Evolutionary conservation across 2,329 filamentous ascomycete genomes (phyloP), one percentile per base, ranked within the genome.

Genomic region (Penicillium sp.): DNA sequence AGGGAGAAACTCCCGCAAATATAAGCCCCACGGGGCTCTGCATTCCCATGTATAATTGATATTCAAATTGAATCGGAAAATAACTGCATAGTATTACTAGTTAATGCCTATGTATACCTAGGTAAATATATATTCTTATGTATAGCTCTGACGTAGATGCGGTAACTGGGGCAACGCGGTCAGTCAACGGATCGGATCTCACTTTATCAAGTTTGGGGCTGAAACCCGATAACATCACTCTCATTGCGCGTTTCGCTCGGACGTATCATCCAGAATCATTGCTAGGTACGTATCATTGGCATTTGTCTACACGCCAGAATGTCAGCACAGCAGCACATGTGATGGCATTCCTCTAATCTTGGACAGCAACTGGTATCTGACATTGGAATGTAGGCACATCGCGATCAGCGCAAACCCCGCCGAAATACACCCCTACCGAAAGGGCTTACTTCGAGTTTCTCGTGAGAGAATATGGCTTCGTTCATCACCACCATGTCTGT

Each of bases 401-500:
- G 42, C 59, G 60, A 64, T 67, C 62, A 60, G 57, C 60, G 52
- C 54, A 45, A 50, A 45, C 52, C 59, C 55, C 59, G 51, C 61
- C 61, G 35, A 57, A 58, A 61, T 54, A 60, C 45, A 41, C 50
- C 54, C 52, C 46, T 58, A 56, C 51, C 57, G 49, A 58, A 38
- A 51, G 46, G 55, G 38, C 44, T 37, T 41, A 21, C 38, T 42
- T 15, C 32, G 23, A 42, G 23, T 49, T 29, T 21, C 4, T 40
- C 23, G 15, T 44, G 42, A 58, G 29, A 48, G 47, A 51, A 57
- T 31, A 91, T 90, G 88, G 83, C 87, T 71, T 88, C 87, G 63
- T 89, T 91, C 77, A 87, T 91, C 70, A 90, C 87, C 65, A 91
- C 89, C 72, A 89, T 90, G 87, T 90, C 80, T 77, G 86, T 89